Percentiles rank a stretch among this genome's conserved stretches.
Conservation (phyloP, 164 flowering plant species). For the Annona squamosa region DNA sequence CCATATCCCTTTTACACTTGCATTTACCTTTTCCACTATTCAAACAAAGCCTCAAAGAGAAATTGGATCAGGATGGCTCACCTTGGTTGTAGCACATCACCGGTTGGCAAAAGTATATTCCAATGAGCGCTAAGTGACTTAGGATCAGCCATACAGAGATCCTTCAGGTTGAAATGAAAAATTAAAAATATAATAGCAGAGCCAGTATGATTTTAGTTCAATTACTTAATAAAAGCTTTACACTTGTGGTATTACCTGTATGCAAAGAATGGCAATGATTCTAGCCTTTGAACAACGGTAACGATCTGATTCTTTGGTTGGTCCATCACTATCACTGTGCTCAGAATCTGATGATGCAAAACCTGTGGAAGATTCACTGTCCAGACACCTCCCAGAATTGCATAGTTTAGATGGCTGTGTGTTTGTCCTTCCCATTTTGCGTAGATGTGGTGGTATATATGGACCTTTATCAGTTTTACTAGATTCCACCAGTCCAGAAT, state of each 20-base stretch:
- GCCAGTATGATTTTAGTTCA: neutral
- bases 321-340: constrained; percentile 79
- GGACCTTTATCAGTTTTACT: constrained; percentile 28
- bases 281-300: constrained; percentile 59
- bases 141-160: constrained; percentile 84
- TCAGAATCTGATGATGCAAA: constrained; percentile 90
- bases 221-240: neutral
- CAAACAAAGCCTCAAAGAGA: neutral
- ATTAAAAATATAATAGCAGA: neutral
- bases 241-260: constrained; percentile 49
- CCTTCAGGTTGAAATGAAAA: constrained; percentile 36
- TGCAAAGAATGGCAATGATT: constrained; percentile 67
- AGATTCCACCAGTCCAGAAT: constrained; percentile 22
- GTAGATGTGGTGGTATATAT: constrained; percentile 89
- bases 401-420: constrained; percentile 21
- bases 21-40: too few relatives aligned
- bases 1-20: too few relatives aligned
- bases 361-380: constrained; percentile 32
- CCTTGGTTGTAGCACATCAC: constrained; percentile 78
- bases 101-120: constrained; percentile 82
- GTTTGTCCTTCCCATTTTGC: constrained; percentile 40
- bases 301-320: constrained; percentile 28
- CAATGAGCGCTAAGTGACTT: constrained; percentile 66
- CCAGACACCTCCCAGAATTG: constrained; percentile 28
- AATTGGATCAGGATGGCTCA: constrained; percentile 16